Evolutionary conservation across 2,329 filamentous ascomycete genomes (phyloP), one percentile per base, ranked within the genome.

Genomic region (Calonectria honghensis): DNA sequence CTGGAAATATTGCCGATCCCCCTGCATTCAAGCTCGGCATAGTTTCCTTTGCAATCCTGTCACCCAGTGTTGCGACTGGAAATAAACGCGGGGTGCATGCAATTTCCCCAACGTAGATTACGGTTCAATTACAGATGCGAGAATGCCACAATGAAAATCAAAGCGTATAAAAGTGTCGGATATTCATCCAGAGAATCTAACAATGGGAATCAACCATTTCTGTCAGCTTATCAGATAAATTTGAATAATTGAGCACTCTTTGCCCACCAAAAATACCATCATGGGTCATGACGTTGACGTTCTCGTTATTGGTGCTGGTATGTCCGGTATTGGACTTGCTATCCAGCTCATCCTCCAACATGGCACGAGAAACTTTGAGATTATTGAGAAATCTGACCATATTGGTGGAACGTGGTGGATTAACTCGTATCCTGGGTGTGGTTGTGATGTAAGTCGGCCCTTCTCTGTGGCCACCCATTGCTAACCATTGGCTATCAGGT

Each of bases 271-370:
- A 61, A 18, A 41, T 51, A 35, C 32, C 69, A 66, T 32, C 16
- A 78, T 78, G 76, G 11, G 20, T 14, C 51, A 73, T 24, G 75
- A 78, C 35, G 73, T 75, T 14, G 80, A 80, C 18, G 73, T 81
- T n/a, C 72, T 82, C 11, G 80, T 82, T 20, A 82, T 82, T 11
- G 81, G 80, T 10, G 78, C 76, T 2, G 81, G 81, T 20, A 82
- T 82, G 77, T 82, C 79, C 2, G 81, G 81, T 0, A 75, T 82
- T 32, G 78, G 77, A 1, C 70, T 82, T 7, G 80, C 75, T 4
- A 64, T 82, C 1, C 79, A 81, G 18, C 39, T 82, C 1, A 51
- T 82, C 2, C 70, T 75, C 0, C 66, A 80, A 3, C 73, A 77
- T 4, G 57, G 72, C 4, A 76, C 72, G 2, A 72, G 77, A 27